Conservation (phyloP, 495 filamentous ascomycete genomes). For the Penicillium cataractarum region DNA sequence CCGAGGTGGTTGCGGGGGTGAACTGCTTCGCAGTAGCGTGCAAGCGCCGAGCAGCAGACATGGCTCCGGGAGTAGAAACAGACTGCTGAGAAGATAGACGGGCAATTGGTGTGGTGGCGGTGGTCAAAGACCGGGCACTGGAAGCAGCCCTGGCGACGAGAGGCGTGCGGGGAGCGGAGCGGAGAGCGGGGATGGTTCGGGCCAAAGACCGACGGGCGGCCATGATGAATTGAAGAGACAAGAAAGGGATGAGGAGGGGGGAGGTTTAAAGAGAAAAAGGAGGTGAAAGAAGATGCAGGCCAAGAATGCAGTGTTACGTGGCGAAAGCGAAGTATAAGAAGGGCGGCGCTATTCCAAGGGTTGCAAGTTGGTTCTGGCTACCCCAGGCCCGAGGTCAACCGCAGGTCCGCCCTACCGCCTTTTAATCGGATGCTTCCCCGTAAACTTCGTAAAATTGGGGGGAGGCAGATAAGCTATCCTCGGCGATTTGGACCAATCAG, state of each 20-base stretch:
- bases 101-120: constrained; percentile 28
- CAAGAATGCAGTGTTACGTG: constrained; percentile 1
- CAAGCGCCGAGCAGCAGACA: constrained; percentile 44
- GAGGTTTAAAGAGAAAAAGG: constrained; percentile 2
- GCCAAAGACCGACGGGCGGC: constrained; percentile 50
- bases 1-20: constrained; percentile 54
- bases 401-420: constrained; percentile 16
- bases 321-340: constrained; percentile 18
- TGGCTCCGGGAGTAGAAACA: constrained; percentile 23
- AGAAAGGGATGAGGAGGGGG: background rate
- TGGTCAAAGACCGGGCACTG: constrained; percentile 35
- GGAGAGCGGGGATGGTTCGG: constrained; percentile 50
- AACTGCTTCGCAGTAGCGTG: constrained; percentile 66
- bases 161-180: constrained; percentile 48
- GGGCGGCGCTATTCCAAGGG: background rate
- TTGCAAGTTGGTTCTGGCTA: constrained; percentile 5
- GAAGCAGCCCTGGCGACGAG: constrained; percentile 35
- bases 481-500: constrained; percentile 27
- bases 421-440: constrained; percentile 21
- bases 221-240: constrained; percentile 33
- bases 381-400: constrained; percentile 36
- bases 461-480: constrained; percentile 27
- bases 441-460: no score
- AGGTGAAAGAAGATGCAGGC: constrained; percentile 10
- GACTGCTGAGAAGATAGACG: constrained; percentile 23